Evolutionary conservation across 306 rosid genomes (phyloP), one percentile per base, ranked within the genome.

Genomic region (Quercus variabilis): DNA sequence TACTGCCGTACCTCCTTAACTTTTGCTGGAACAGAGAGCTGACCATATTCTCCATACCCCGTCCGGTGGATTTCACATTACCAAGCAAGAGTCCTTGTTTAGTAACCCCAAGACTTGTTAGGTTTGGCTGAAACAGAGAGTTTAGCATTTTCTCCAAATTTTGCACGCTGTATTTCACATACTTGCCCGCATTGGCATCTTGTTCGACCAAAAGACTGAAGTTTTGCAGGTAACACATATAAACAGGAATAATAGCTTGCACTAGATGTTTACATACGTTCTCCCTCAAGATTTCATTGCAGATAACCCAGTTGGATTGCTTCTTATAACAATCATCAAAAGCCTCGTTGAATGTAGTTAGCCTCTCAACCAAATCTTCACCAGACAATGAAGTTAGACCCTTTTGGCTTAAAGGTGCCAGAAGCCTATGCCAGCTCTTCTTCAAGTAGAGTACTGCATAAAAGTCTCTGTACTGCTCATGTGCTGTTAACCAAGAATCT

Each of bases 391-490:
- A 77, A 57, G 80, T 60, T 55, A 78, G 60, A 62, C 81, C 81
- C 75, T 74, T 92, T 56, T 75, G 85, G 80, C 51, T 85, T 5
- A 92, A 74, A 71, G 86, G 82, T 54, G 83, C 80, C 51, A 85
- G 56, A 33, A 88, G 83, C 79, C 85, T 87, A 83, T 86, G 98
- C 99, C 98, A 95, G 74, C 91, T 86, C 63, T 90, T 86, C 87
- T 78, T 91, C 83, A 93, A 74, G 88, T 91, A 90, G 84, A 91
- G 89, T 52, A 92, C 88, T 62, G 92, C 92, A 68, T 90, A 91
- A 65, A 91, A 91, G 52, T 96, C 98, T 79, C 77, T 88, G 83
- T 90, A 96, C 76, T 96, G 92, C 74, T 81, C 92, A 78, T 96
- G 94, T 74, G 94, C 92, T 68, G 54, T 74, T 78, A 96, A 78